Evolutionary conservation across 2,329 filamentous ascomycete genomes (phyloP).

Genomic region (Metarhizium brunneum): DNA sequence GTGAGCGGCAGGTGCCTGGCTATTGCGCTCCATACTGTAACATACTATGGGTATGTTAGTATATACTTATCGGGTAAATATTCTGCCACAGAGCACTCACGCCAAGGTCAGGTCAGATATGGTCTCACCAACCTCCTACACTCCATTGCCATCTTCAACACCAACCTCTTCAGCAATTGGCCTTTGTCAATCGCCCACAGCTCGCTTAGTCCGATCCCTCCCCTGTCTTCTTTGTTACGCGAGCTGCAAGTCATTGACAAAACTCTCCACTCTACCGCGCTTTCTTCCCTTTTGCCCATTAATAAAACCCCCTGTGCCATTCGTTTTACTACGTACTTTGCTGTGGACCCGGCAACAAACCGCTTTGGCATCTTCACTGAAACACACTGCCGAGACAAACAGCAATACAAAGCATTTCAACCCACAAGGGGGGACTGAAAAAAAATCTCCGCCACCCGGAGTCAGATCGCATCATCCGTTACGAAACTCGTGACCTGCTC

Average conservation of each 20-base stretch:
- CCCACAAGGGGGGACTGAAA: neutral
- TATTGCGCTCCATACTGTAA: too few relatives aligned
- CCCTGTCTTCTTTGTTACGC: neutral
- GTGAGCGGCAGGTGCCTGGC: too few relatives aligned
- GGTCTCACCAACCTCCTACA: neutral
- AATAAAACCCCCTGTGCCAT: too few relatives aligned
- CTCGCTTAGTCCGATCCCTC: neutral
- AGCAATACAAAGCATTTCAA: neutral
- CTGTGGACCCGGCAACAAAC: neutral
- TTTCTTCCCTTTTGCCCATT: neutral
- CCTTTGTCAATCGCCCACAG: neutral
- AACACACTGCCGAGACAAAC: neutral
- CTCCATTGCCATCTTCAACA: neutral
- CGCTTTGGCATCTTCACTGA: neutral
- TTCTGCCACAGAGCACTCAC: too few relatives aligned
- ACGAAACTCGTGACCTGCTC: neutral
- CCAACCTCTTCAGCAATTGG: neutral
- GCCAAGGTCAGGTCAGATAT: too few relatives aligned
- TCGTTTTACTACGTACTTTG: neutral
- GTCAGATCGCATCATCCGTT: neutral
- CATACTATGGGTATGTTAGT: too few relatives aligned
- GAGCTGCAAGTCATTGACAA: neutral
- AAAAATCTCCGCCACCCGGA: neutral
- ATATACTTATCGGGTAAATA: too few relatives aligned
- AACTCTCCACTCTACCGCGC: slow-evolving; percentile 5